Conservation (phyloP, 257 asterid genomes). For the Craterostigma plantagineum region DNA sequence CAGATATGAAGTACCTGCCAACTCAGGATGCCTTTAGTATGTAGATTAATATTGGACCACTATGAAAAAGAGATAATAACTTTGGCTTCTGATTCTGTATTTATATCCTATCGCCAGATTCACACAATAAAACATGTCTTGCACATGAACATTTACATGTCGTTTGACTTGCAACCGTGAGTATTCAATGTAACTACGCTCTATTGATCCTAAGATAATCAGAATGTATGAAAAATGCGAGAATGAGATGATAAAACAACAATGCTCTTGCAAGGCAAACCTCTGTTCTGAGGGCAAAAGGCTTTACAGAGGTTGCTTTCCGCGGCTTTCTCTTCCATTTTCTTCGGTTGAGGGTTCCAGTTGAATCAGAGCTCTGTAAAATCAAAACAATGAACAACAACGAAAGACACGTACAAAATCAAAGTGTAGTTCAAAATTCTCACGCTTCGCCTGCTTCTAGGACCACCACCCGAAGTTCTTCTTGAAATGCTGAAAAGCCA, state of each 20-base stretch:
- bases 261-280: not conserved
- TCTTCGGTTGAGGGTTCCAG: constrained; percentile 26
- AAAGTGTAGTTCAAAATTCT: constrained; percentile 13
- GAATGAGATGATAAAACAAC: not conserved
- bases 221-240: too few relatives aligned
- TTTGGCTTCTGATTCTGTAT: too few relatives aligned
- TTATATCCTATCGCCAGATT: too few relatives aligned
- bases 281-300: constrained; percentile 78
- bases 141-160: too few relatives aligned
- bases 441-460: constrained; percentile 50
- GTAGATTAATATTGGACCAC: too few relatives aligned
- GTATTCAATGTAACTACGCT: too few relatives aligned
- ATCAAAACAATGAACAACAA: constrained; percentile 8
- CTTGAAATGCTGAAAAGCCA: constrained; percentile 21
- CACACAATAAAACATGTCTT: too few relatives aligned
- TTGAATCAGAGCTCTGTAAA: constrained; percentile 51
- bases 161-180: too few relatives aligned
- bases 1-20: too few relatives aligned
- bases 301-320: constrained; percentile 46
- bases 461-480: constrained; percentile 30
- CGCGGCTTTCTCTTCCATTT: constrained; percentile 36
- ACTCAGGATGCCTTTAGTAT: too few relatives aligned
- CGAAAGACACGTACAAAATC: constrained; percentile 6
- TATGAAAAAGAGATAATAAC: too few relatives aligned
- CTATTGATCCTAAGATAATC: too few relatives aligned